Conservation (phyloP, 805 yeast genomes). For the Blastobotrys robertii region DNA sequence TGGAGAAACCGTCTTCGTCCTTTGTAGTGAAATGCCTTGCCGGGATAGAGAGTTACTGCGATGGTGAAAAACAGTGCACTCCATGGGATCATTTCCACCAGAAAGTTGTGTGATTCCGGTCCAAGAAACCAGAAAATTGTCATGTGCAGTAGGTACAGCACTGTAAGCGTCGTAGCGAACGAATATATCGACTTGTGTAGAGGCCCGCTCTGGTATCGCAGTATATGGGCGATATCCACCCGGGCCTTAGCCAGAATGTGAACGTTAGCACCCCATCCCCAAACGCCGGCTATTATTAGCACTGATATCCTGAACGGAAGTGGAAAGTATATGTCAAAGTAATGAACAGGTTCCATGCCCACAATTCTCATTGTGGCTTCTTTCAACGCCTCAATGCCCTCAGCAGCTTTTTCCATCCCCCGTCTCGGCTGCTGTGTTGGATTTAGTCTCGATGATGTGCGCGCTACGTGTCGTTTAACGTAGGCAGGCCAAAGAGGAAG, state of each 20-base stretch:
- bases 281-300: conserved; percentile 21
- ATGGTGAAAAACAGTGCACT: conserved; percentile 25
- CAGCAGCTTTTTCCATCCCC: too few species aligned
- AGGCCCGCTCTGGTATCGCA: conserved; percentile 16
- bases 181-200: conserved; percentile 30
- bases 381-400: too few species aligned
- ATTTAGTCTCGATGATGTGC: too few species aligned
- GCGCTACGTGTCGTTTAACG: too few species aligned
- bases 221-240: conserved; percentile 19
- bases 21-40: conserved; percentile 32
- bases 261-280: conserved; percentile 28
- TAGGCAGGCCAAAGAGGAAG: too few species aligned
- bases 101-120: conserved; percentile 16
- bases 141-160: conserved; percentile 12
- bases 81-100: conserved; percentile 30
- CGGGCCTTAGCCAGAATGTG: conserved; percentile 18
- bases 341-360: conserved; percentile 1
- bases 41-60: conserved; percentile 30
- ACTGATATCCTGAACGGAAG: conserved; percentile 35
- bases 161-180: conserved; percentile 25
- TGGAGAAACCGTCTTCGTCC: conserved; percentile 34
- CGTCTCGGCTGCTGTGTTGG: too few species aligned
- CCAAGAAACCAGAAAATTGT: conserved; percentile 21
- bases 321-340: conserved; percentile 33
- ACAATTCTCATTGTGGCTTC: too few species aligned